These are phyloP conservation scores for Leonotis leonurus DNA, from an alignment of 257 asterid genomes.

Conservation along the genomic window DNA sequence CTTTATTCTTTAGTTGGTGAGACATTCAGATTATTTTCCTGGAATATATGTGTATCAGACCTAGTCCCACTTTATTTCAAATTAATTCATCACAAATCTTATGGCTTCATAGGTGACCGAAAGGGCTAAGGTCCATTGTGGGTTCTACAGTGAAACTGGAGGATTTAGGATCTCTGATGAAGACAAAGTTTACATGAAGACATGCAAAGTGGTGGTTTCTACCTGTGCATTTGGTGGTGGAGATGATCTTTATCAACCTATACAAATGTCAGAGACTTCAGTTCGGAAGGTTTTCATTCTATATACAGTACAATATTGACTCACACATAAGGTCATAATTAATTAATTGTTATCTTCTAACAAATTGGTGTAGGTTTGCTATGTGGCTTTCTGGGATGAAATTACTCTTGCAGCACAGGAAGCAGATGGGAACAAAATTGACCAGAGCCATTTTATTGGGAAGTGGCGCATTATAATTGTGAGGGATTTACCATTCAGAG, in stretches of 20 bases:
- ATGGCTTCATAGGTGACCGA: slow-evolving; percentile 49
- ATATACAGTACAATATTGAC: slow-evolving; percentile 1
- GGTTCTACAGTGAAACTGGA: slow-evolving; percentile 78
- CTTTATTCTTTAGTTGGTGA: neutral
- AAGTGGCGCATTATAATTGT: slow-evolving; percentile 84
- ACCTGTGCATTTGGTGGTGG: slow-evolving; percentile 99
- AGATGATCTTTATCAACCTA: slow-evolving; percentile 96
- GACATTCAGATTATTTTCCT: slow-evolving; percentile 7
- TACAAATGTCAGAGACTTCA: slow-evolving; percentile 47
- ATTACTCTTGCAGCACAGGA: slow-evolving; percentile 80
- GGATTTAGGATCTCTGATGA: slow-evolving; percentile 81
- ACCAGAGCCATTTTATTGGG: slow-evolving; percentile 58
- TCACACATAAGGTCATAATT: slow-evolving; percentile 19
- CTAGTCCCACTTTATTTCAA: neutral
- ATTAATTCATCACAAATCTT: neutral
- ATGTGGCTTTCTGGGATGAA: slow-evolving; percentile 95
- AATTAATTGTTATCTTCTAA: slow-evolving; percentile 11
- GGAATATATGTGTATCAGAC: slow-evolving; percentile 9
- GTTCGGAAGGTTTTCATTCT: slow-evolving; percentile 28
- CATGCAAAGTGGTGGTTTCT: slow-evolving; percentile 85
- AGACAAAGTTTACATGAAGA: slow-evolving; percentile 62
- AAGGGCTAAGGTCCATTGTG: slow-evolving; percentile 49
- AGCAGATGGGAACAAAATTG: slow-evolving; percentile 60
- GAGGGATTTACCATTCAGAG: slow-evolving; percentile 42
- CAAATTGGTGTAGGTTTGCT: slow-evolving; percentile 63